These are phyloP conservation scores for Luffa acutangula DNA, from an alignment of 306 rosid genomes.

Conservation along the genomic window DNA sequence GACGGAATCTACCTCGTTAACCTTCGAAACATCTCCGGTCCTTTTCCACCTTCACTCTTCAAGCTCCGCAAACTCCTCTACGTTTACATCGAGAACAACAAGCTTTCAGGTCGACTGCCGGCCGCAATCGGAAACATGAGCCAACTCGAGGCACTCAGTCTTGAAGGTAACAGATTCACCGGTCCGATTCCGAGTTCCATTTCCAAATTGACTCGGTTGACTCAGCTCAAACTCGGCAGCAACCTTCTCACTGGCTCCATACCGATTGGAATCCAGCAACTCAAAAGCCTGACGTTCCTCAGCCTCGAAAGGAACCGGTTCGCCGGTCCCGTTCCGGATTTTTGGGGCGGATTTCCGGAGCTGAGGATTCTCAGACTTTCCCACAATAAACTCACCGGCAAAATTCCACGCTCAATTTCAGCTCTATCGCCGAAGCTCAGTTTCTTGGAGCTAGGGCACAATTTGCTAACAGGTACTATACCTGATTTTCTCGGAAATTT, in stretches of 20 bases:
- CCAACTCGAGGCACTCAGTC: slow-evolving; percentile 20
- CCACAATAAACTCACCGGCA: slow-evolving; percentile 49
- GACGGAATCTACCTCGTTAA: slow-evolving; percentile 37
- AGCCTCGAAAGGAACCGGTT: slow-evolving; percentile 41
- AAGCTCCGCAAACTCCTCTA: slow-evolving; percentile 23
- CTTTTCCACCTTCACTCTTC: slow-evolving; percentile 36
- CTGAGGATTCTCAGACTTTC: slow-evolving; percentile 42
- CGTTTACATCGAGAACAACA: slow-evolving; percentile 55
- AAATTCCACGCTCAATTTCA: slow-evolving; percentile 47
- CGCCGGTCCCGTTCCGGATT: slow-evolving; percentile 50
- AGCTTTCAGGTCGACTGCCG: slow-evolving; percentile 59
- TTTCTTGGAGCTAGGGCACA: slow-evolving; percentile 52
- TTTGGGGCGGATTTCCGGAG: slow-evolving; percentile 28
- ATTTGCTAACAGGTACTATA: slow-evolving; percentile 45
- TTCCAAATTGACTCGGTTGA: slow-evolving; percentile 30
- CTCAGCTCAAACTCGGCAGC: slow-evolving; percentile 69
- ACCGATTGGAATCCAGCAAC: slow-evolving; percentile 28
- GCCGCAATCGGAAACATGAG: slow-evolving; percentile 27
- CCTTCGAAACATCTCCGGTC: slow-evolving; percentile 54
- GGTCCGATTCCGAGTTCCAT: slow-evolving; percentile 66
- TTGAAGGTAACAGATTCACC: slow-evolving; percentile 41
- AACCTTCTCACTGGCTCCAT: slow-evolving; percentile 43
- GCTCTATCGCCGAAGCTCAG: slow-evolving; percentile 30
- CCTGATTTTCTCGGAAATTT: slow-evolving; percentile 73
- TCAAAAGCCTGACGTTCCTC: slow-evolving; percentile 28